Base-by-base conservation (phyloP, 257 asterid genomes). In the Petrea volubilis region DNA sequence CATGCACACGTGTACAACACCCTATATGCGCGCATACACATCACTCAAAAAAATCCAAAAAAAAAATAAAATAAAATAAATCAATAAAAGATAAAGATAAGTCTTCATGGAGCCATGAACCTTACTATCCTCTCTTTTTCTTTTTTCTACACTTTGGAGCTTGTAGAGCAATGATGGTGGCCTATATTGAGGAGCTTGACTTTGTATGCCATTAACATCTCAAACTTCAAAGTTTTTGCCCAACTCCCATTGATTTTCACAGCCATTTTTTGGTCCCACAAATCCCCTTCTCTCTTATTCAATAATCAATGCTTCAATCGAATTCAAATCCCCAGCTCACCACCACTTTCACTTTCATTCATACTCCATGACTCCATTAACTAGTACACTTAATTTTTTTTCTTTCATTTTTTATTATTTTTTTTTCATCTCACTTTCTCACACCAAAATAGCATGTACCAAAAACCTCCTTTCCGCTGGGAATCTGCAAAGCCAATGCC, bases 401-500 rank as follows among this genome's bases (percentile, higher is more conserved):
- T n/a, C n/a, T n/a, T n/a, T 51, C 10, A 6, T 3, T 20, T 52
- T 1, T 2, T 7, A 52, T 47, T 64, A 62, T 61, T 60, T 33
- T 62, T 50, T 27, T 58, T 18, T 12, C 56, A 60, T 31, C 71
- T 46, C 67, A 12, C 70, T 66, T 31, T 57, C 44, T 67, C 88
- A 72, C 83, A 57, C 81, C 80, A 78, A 75, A 80, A 77, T 59
- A 69, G 44, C 62, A 78, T 85, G 82, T 85, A 77, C 88, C 81
- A 83, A 71, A 72, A 71, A 70, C 73, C 83, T n/a, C 86, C 77
- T 43, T 29, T 64, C 81, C 88, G 81, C 74, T 44, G 89, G 95
- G 92, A 90, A 85, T 84, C 78, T 36, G 89, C 89, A 79, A 70
- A 75, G 78, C 86, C 85, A 49, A 47, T 71, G 72, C 83, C 61